A percentile compares a stretch with the other conserved stretches of the same genome.
phyloP scores from a whole-genome alignment of 179 eudicot species.

The Silene vulgaris region DNA sequence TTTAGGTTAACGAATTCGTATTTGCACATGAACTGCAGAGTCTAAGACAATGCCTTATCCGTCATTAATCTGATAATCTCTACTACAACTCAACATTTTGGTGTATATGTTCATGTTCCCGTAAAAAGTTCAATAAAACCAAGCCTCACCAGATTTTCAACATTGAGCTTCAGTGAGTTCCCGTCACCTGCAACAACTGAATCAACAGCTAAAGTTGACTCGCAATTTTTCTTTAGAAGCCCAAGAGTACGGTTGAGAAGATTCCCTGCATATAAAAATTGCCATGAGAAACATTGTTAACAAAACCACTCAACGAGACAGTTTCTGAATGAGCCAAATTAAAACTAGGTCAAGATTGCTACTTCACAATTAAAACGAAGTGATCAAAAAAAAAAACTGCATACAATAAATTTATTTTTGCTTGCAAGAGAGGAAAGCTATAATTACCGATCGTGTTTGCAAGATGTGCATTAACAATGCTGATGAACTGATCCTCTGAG shows the following conservation, averaged over 20 bases:
- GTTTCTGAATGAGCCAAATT: background rate
- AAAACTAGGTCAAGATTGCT: background rate
- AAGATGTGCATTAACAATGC: constrained; percentile 86
- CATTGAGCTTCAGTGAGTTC: constrained; percentile 60
- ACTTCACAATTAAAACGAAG: background rate
- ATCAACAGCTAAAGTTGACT: constrained; percentile 77
- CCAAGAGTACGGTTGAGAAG: constrained; percentile 98
- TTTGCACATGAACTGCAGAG: background rate
- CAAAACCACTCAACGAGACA: background rate
- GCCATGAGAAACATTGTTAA: background rate
- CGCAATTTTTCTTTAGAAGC: constrained; percentile 84
- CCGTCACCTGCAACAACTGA: constrained; percentile 85
- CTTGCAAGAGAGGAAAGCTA: background rate
- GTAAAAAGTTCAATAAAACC: background rate
- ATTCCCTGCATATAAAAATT: constrained; percentile 50
- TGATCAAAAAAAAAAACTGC: background rate
- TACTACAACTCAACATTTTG: background rate
- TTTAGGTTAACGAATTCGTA: background rate
- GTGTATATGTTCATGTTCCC: background rate
- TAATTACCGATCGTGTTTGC: constrained; percentile 88
- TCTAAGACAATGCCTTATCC: background rate
- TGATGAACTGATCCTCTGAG: constrained; percentile 92
- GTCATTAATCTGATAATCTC: background rate
- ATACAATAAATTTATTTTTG: background rate
- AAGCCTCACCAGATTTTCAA: constrained; percentile 66